These are phyloP conservation scores for Marasmius sp. DNA, from an alignment of 1,284 basidiomycete species.

Conservation along the genomic window DNA sequence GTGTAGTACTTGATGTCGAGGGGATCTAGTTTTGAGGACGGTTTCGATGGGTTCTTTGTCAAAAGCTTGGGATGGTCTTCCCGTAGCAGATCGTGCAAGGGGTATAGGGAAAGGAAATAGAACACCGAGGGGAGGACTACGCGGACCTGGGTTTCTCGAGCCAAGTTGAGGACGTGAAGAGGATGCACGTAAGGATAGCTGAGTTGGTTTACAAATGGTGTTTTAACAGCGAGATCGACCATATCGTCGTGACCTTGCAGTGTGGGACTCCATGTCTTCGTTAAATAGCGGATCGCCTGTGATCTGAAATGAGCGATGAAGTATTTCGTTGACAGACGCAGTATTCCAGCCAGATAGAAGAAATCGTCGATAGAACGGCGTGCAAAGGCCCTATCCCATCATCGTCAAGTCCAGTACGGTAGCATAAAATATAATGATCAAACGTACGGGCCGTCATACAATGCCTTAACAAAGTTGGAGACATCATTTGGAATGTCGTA, in stretches of 20 bases:
- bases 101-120: slow-evolving; percentile 62
- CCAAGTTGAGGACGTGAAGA: slow-evolving; percentile 58
- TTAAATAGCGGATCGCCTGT: slow-evolving; percentile 48
- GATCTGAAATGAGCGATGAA: slow-evolving; percentile 48
- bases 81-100: slow-evolving; percentile 46
- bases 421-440: background rate
- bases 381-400: slow-evolving; percentile 31
- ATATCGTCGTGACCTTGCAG: slow-evolving; percentile 57
- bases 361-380: slow-evolving; percentile 48
- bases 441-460: slow-evolving; percentile 60
- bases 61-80: slow-evolving; percentile 55
- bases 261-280: slow-evolving; percentile 53
- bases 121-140: slow-evolving; percentile 51
- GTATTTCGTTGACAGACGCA: slow-evolving; percentile 60
- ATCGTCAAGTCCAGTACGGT: background rate
- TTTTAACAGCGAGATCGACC: slow-evolving; percentile 47
- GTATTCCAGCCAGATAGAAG: slow-evolving; percentile 50
- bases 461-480: slow-evolving; percentile 50
- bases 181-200: slow-evolving; percentile 62
- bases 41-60: slow-evolving; percentile 49
- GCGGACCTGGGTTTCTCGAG: slow-evolving; percentile 49
- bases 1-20: slow-evolving; percentile 50
- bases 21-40: slow-evolving; percentile 41
- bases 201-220: slow-evolving; percentile 41
- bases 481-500: slow-evolving; percentile 54